phyloP scores from a whole-genome alignment of 1,284 basidiomycete species.

The Cryptococcus sp. region DNA sequence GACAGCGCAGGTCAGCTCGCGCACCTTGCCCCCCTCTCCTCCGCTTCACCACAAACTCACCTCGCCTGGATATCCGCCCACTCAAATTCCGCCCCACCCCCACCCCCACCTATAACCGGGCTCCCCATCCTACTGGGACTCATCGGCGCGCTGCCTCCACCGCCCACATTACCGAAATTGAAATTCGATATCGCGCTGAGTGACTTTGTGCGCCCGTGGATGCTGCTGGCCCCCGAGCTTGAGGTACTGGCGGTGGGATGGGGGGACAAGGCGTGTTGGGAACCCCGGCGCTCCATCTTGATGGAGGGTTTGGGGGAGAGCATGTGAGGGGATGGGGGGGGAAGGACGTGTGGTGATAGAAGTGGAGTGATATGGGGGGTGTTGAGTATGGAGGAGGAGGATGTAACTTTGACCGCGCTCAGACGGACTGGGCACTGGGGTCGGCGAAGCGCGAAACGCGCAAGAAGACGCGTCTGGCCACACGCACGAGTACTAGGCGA shows the following conservation, averaged over 20 bases:
- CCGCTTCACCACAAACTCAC: constrained; percentile 13
- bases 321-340: constrained; percentile 1
- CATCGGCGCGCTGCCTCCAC: neutral
- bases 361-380: neutral
- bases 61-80: constrained; percentile 63
- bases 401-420: neutral
- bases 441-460: too few relatives aligned
- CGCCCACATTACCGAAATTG: constrained; percentile 2
- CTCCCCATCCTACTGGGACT: constrained; percentile 8
- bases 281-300: constrained; percentile 16
- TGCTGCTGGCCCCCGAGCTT: neutral
- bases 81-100: constrained; percentile 59
- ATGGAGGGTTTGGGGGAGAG: constrained; percentile 9
- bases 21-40: neutral
- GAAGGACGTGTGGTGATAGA: too few relatives aligned
- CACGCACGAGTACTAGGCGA: too few relatives aligned
- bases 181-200: constrained; percentile 15
- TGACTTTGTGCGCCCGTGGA: constrained; percentile 25
- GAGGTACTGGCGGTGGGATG: neutral
- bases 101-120: neutral
- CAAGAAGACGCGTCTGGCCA: too few relatives aligned
- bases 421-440: too few relatives aligned
- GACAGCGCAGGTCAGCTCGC: constrained; percentile 6
- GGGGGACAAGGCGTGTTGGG: constrained; percentile 9
- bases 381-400: neutral